phyloP scores from a whole-genome alignment of 495 filamentous ascomycete genomes.

The Podospora sp. region DNA sequence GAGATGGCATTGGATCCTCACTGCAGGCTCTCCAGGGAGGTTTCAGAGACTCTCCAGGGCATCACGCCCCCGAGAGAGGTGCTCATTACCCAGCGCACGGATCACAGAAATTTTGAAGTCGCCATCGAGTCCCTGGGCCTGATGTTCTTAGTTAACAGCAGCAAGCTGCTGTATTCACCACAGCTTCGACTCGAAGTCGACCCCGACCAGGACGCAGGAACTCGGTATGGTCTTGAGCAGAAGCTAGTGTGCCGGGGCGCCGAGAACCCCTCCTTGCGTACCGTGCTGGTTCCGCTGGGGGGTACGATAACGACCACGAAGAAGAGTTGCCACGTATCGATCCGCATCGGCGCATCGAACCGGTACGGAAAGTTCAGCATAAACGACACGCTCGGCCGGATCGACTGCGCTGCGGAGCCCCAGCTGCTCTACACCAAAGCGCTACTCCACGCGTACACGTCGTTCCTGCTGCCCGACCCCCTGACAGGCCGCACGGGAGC shows the following conservation, averaged over 20 bases:
- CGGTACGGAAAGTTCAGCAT: conserved; percentile 50
- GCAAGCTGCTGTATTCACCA: conserved; percentile 45
- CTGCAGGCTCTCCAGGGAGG: conserved; percentile 29
- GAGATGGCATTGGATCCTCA: conserved; percentile 35
- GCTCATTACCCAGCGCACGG: conserved; percentile 41
- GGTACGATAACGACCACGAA: conserved; percentile 8
- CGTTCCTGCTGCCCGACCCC: conserved; percentile 58
- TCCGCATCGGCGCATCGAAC: conserved; percentile 25
- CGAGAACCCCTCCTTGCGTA: conserved; percentile 32
- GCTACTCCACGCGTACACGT: conserved; percentile 62
- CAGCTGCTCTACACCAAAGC: conserved; percentile 53
- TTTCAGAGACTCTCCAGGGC: conserved; percentile 41
- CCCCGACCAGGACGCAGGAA: conserved; percentile 53
- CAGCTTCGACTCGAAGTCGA: conserved; percentile 50
- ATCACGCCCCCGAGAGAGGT: conserved; percentile 40
- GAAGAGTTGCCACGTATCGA: conserved; percentile 37
- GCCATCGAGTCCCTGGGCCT: conserved; percentile 44
- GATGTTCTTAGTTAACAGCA: conserved; percentile 38
- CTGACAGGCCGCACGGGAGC: conserved; percentile 62
- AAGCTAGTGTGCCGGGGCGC: conserved; percentile 47
- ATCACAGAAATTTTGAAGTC: conserved; percentile 29
- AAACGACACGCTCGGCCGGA: conserved; percentile 49
- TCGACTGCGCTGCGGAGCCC: conserved; percentile 51
- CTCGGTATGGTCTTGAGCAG: conserved; percentile 52
- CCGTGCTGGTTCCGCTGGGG: conserved; percentile 45